Evolutionary conservation across 257 asterid species (phyloP).

Genomic region (Cordia subcordata): DNA sequence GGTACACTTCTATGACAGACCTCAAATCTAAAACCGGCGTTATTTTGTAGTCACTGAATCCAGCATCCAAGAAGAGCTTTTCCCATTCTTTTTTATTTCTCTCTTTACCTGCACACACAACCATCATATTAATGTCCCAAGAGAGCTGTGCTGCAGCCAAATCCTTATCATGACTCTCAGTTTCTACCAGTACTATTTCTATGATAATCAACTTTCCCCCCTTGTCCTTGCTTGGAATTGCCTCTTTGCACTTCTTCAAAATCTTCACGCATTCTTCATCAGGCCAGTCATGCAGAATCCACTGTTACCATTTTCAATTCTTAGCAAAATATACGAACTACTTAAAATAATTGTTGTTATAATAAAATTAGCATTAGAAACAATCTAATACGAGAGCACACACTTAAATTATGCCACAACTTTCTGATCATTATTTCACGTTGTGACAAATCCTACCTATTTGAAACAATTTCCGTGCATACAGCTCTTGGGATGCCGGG

Average conservation of each 20-base stretch:
- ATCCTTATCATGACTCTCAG: background rate
- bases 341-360: too few relatives aligned
- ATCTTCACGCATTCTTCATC: slow-evolving; percentile 20
- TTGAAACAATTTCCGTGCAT: too few relatives aligned
- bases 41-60: slow-evolving; percentile 16
- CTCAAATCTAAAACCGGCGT: background rate
- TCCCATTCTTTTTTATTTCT: slow-evolving; percentile 19
- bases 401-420: too few relatives aligned
- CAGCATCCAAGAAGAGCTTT: slow-evolving; percentile 16
- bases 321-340: background rate
- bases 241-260: slow-evolving; percentile 15
- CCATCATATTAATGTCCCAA: slow-evolving; percentile 13
- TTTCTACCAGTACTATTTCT: slow-evolving; percentile 3
- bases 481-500: too few relatives aligned
- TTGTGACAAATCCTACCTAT: too few relatives aligned
- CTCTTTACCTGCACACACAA: slow-evolving; percentile 3
- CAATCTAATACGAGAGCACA: too few relatives aligned
- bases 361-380: too few relatives aligned
- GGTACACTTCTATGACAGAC: too few relatives aligned
- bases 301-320: too few relatives aligned
- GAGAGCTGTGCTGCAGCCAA: background rate
- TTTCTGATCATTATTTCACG: too few relatives aligned
- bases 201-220: slow-evolving; percentile 19
- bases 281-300: slow-evolving; percentile 14
- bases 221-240: slow-evolving; percentile 7